Conservation (phyloP, 148 eudicot species). For the Beta vulgaris region DNA sequence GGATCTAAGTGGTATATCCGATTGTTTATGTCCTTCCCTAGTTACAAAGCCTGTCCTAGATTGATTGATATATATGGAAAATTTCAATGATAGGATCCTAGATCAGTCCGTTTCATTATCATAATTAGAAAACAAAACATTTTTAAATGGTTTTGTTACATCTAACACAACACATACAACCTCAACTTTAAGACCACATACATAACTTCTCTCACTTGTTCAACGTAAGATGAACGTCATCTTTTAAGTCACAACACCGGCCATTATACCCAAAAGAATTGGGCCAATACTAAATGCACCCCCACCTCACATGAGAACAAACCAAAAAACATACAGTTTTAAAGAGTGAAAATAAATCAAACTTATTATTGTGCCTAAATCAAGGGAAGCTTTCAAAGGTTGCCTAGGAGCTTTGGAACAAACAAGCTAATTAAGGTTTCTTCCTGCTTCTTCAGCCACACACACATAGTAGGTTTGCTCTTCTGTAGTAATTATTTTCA, state of each 20-base stretch:
- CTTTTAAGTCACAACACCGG: neutral
- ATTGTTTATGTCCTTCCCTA: too few relatives aligned
- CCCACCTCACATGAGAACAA: neutral
- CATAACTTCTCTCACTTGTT: neutral
- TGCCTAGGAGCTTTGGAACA: neutral
- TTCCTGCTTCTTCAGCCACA: conserved; percentile 1
- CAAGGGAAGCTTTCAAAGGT: conserved; percentile 15
- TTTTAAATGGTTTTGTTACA: neutral
- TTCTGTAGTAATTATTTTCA: neutral
- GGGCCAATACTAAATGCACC: conserved; percentile 11
- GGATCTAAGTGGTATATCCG: too few relatives aligned
- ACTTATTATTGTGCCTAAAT: conserved; percentile 2
- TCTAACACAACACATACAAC: neutral
- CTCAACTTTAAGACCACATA: neutral
- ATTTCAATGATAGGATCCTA: too few relatives aligned
- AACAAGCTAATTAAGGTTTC: neutral
- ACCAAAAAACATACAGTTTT: neutral
- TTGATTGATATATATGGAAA: too few relatives aligned
- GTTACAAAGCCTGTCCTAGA: too few relatives aligned
- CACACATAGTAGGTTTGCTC: neutral
- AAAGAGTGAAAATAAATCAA: neutral
- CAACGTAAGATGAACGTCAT: conserved; percentile 15
- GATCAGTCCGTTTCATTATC: too few relatives aligned
- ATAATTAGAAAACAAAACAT: neutral
- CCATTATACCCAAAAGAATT: conserved; percentile 5